phyloP scores from a whole-genome alignment of 148 eudicot genomes.

The Vaccinium darrowii region DNA sequence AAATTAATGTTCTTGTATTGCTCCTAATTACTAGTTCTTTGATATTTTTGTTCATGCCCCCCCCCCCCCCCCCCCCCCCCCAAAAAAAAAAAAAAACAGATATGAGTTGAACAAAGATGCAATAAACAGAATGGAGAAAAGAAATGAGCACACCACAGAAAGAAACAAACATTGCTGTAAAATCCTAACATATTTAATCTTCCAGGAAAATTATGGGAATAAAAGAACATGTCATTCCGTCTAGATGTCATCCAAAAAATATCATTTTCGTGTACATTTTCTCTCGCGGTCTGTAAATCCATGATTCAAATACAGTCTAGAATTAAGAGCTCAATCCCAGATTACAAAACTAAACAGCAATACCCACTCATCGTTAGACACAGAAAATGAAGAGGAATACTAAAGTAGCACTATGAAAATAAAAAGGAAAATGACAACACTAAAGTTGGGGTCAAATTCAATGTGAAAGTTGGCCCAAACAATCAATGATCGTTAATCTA shows the following conservation, averaged over 20 bases:
- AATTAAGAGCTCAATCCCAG: neutral
- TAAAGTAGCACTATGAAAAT: constrained; percentile 11
- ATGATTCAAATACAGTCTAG: neutral
- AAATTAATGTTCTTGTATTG: neutral
- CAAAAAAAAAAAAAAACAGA: too few relatives aligned
- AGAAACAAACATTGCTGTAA: neutral
- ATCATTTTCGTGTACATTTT: neutral
- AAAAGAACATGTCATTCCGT: neutral
- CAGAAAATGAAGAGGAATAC: neutral
- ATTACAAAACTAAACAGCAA: neutral
- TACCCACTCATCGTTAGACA: constrained; percentile 10
- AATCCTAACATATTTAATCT: neutral
- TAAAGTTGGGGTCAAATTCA: neutral
- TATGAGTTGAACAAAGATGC: neutral
- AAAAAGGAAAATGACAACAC: neutral
- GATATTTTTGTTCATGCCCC: neutral
- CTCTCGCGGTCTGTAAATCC: neutral
- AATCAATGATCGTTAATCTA: neutral
- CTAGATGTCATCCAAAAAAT: neutral
- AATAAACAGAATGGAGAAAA: neutral
- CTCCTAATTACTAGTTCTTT: neutral
- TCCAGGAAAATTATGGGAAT: neutral
- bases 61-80: too few relatives aligned
- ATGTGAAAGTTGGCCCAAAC: neutral
- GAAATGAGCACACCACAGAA: neutral